Evolutionary conservation across 441 rosid species (phyloP), one percentile per base, ranked within the genome.

Genomic region (Gossypium trilobum): DNA sequence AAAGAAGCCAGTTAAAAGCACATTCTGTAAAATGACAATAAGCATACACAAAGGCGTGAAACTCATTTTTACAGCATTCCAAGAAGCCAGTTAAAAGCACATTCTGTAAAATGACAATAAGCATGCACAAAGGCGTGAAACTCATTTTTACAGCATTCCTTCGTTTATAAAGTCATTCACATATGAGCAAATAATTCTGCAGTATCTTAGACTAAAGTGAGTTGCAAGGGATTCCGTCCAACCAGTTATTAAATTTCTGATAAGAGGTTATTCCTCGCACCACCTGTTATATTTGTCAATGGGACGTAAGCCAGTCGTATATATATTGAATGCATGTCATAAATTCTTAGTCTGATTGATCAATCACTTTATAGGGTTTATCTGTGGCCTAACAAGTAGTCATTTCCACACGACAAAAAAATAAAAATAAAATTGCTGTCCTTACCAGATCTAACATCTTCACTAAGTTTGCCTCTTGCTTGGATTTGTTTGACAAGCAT

Each of bases 401-500:
- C 1, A 42, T 19, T 9, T 5, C 75, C 46, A 10, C 13, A 4
- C 0, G 54, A n/a, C 50, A 62, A 74, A 14, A 55, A 74, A 22
- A 46, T 7, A 42, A 42, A 42, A 42, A 9, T 7, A 10, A 42
- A 22, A 39, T 4, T 57, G 64, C 42, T 42, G 68, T 16, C 71
- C 90, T 81, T 77, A 95, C 98, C 99, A 33, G 99, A 92, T 84
- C 99, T 84, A 55, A 95, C 97, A 87, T 95, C 99, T 67, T 95
- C 99, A 23, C 97, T 91, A 44, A 95, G 86, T 76, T 84, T 83
- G 62, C 98, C 98, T 78, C 93, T 80, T 29, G 89, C 91, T 83
- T 92, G 90, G 79, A 95, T 86, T 89, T 95, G 99, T 84, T 85
- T 88, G 55, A 88, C 89, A 72, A 95, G 96, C 99, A 95, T 95